Conservation (phyloP, 768 basidiomycete species). For the Boletus coccyginus region DNA sequence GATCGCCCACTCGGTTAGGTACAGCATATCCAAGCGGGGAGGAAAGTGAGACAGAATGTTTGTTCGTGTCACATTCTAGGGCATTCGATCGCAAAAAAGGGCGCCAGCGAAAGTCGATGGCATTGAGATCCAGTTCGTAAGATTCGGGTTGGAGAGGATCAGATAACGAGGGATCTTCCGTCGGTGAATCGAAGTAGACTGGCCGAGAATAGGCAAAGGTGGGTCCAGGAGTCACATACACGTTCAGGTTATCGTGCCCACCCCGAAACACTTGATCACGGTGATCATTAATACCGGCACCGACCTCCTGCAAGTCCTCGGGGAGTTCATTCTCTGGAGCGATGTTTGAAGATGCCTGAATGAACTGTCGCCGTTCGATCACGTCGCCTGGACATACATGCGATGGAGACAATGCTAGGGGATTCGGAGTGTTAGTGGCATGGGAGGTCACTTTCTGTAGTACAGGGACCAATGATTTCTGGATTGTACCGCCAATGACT, state of each 20-base stretch:
- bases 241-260: slow-evolving; percentile 6
- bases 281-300: not conserved
- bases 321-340: slow-evolving; percentile 3
- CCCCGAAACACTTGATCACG: slow-evolving; percentile 1
- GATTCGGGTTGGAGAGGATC: slow-evolving; percentile 36
- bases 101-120: slow-evolving; percentile 55
- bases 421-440: slow-evolving; percentile 10
- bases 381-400: slow-evolving; percentile 19
- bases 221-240: slow-evolving; percentile 53
- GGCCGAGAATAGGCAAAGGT: slow-evolving; percentile 29
- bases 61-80: slow-evolving; percentile 3
- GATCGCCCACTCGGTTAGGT: slow-evolving; percentile 16
- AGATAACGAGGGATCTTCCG: slow-evolving; percentile 45
- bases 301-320: slow-evolving; percentile 14
- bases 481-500: not conserved
- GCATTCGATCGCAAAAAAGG: slow-evolving; percentile 40
- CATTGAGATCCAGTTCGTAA: slow-evolving; percentile 38
- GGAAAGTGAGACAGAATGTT: not conserved
- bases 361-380: slow-evolving; percentile 2
- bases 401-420: slow-evolving; percentile 3
- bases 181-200: slow-evolving; percentile 52
- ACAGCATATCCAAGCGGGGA: not conserved
- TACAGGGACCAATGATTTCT: slow-evolving; percentile 1
- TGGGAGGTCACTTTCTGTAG: slow-evolving; percentile 9
- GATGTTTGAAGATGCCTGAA: slow-evolving; percentile 3